These are phyloP conservation scores for Quercus variabilis DNA, from an alignment of 306 rosid genomes.

Conservation along the genomic window DNA sequence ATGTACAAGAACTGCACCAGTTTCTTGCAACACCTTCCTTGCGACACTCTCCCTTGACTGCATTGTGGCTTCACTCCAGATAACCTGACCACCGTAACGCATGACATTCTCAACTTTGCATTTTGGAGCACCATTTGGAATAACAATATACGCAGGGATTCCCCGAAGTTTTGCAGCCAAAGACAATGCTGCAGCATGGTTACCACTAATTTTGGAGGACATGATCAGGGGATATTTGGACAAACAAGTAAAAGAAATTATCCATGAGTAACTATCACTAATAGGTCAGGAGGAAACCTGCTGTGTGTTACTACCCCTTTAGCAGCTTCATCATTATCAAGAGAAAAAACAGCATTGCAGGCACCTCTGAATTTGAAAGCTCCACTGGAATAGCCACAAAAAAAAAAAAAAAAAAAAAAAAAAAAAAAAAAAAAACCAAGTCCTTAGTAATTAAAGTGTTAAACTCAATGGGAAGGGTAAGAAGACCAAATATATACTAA, in stretches of 20 bases:
- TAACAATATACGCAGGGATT: slow-evolving; percentile 74
- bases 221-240: slow-evolving; percentile 27
- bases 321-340: slow-evolving; percentile 60
- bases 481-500: slow-evolving; percentile 3
- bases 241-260: slow-evolving; percentile 1
- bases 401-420: slow-evolving; percentile 4
- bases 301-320: slow-evolving; percentile 94
- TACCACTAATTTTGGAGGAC: slow-evolving; percentile 63
- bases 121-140: slow-evolving; percentile 75
- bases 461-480: not conserved
- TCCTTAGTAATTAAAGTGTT: not conserved
- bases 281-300: slow-evolving; percentile 52
- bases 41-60: slow-evolving; percentile 69
- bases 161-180: slow-evolving; percentile 92
- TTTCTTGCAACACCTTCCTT: slow-evolving; percentile 60
- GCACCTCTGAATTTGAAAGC: slow-evolving; percentile 95
- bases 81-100: slow-evolving; percentile 77
- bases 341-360: slow-evolving; percentile 86
- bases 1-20: slow-evolving; percentile 76
- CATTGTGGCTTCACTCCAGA: slow-evolving; percentile 65
- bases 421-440: slow-evolving; percentile 9
- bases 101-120: slow-evolving; percentile 86
- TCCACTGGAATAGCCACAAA: slow-evolving; percentile 45
- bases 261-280: slow-evolving; percentile 5
- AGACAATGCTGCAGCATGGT: slow-evolving; percentile 95